Evolutionary conservation across 2,329 filamentous ascomycete species (phyloP).

Genomic region (Chalaropsis thielavioides): DNA sequence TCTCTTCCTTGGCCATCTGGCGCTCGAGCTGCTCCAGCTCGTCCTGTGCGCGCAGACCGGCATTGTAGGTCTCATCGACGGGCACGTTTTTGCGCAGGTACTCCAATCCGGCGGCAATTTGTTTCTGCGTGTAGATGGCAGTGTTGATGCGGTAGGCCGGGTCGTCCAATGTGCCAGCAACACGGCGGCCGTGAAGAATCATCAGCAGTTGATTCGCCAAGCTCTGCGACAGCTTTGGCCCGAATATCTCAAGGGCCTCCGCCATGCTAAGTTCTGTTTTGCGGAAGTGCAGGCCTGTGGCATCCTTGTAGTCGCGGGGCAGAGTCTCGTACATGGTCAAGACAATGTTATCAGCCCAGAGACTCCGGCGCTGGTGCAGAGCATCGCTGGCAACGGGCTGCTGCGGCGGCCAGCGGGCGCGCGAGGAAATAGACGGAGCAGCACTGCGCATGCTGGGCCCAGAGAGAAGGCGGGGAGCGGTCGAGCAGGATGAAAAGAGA

Average conservation of each 20-base stretch:
- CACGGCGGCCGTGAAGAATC: conserved; percentile 47
- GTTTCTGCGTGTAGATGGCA: conserved; percentile 27
- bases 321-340: conserved; percentile 43
- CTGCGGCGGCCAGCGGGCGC: conserved; percentile 14
- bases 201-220: conserved; percentile 40
- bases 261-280: conserved; percentile 33
- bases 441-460: conserved; percentile 9
- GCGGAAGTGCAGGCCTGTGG: conserved; percentile 39
- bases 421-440: conserved; percentile 1
- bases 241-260: conserved; percentile 38
- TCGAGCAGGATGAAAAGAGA: conserved; percentile 12
- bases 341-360: conserved; percentile 22
- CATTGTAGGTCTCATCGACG: conserved; percentile 47
- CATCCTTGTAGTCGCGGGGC: conserved; percentile 43
- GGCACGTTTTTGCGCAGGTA: conserved; percentile 41
- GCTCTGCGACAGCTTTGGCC: conserved; percentile 30
- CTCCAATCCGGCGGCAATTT: conserved; percentile 34
- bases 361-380: conserved; percentile 7
- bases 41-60: conserved; percentile 46
- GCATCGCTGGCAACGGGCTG: neutral
- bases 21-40: conserved; percentile 42
- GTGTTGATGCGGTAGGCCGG: conserved; percentile 38
- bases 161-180: conserved; percentile 49
- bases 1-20: conserved; percentile 20
- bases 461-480: neutral